Base-by-base conservation (phyloP, 1,284 basidiomycete species). In the Ganoderma leucocontextum region DNA sequence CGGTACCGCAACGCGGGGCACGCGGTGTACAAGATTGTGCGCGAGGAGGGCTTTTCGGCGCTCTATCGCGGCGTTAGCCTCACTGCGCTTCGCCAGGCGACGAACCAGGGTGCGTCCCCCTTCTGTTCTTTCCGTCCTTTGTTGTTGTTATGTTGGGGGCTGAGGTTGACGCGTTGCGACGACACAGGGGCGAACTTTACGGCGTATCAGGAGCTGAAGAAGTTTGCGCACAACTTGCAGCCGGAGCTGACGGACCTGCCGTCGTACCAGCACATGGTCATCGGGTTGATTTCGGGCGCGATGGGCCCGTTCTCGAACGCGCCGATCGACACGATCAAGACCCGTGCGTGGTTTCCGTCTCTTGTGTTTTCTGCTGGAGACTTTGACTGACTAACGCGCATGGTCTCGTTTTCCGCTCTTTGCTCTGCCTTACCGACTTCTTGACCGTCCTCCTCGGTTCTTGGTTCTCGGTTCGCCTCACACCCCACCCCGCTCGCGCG, bases 251-350 rank as follows among this genome's bases (percentile, higher is more conserved):
- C 80, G 12, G 89, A 92, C 53, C 86, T 99, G 64, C 98, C 97
- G 1, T 95, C 94, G 53, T 98, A 95, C 82, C 96, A 98, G 79
- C 96, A 97, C 73, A 96, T 97, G 89, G 71, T 93, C 44, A 95
- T 99, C 69, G 97, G 97, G 67, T 85, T 99, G 67, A 91, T 99
- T 75, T 98, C 95, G 60, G 98, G 98, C 69, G 98, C 97, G 5
- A 96, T 98, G 90, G 97, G 97, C 41, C 97, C 97, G 15, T 95
- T 98, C 81, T 97, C 96, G 36, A 98, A 98, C 75, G 97, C 97
- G 6, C 97, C 97, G 0, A 97, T 98, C 71, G 97, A 99, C 82
- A 98, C 97, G 2, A 98, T 98, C 80, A 98, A 99, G 82, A 98
- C 96, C 64, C 90, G 94, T 92, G 78, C 75, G 90, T 85, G 25